Evolutionary conservation across 257 asterid genomes (phyloP).

Genomic region (Ligustrum vulgare): DNA sequence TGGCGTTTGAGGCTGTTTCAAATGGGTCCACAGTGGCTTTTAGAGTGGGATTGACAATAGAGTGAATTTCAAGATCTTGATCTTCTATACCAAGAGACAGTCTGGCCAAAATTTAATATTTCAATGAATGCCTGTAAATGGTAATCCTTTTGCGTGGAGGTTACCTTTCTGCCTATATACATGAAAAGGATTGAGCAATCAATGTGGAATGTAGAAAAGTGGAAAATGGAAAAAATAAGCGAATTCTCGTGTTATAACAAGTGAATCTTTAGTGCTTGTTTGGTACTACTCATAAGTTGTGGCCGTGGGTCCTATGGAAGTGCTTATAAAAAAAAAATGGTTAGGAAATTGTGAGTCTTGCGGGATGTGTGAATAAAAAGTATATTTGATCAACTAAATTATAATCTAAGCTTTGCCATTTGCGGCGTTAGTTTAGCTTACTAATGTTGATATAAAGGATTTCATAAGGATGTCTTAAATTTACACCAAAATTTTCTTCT

Average conservation of each 20-base stretch:
- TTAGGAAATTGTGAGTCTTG: no score
- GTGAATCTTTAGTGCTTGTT: no score
- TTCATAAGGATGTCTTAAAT: not conserved
- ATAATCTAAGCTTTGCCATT: no score
- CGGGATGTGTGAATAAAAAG: no score
- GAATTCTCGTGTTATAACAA: not conserved
- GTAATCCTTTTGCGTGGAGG: not conserved
- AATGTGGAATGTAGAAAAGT: not conserved
- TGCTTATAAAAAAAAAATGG: no score
- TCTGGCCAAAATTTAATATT: no score
- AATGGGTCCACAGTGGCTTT: conserved; percentile 46
- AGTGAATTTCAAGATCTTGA: conserved; percentile 60
- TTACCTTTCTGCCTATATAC: not conserved
- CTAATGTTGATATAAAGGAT: not conserved
- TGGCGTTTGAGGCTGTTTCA: conserved; percentile 34
- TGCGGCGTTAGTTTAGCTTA: not conserved
- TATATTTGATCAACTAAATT: no score
- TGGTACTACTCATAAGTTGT: no score
- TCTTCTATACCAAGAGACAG: conserved; percentile 46
- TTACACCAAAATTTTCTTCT: not conserved
- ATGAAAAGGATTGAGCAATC: not conserved
- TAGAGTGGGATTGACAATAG: conserved; percentile 56
- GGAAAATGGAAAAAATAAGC: not conserved
- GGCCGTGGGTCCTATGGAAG: no score
- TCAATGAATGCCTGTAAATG: not conserved